Evolutionary conservation across 495 filamentous ascomycete species (phyloP), one percentile per base, ranked within the genome.

Genomic region (Tuber aestivum): DNA sequence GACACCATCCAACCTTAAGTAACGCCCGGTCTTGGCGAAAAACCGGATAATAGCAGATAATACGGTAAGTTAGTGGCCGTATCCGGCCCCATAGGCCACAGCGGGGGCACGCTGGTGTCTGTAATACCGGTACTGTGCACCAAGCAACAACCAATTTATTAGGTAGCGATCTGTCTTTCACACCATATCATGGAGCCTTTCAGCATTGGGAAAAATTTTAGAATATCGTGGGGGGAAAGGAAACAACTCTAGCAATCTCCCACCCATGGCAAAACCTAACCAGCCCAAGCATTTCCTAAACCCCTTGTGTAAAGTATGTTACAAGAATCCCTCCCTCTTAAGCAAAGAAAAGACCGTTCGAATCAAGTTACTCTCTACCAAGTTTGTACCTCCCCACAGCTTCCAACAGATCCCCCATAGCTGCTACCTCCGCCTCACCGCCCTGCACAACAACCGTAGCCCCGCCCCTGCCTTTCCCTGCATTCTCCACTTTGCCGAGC

Each of bases 381-480:
- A 82, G 56, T 69, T 69, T 16, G 41, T 61, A 77, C 41, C 41
- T 76, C 38, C 56, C 41, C 18, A 80, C 77, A 41, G 50, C 44
- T 8, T 56, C 69, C 71, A 74, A 61, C 20, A 82, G 27, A 73
- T 81, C 77, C 35, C 82, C 79, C 70, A 80, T 88, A 76, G 85
- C 83, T 48, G 78, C 84, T 71, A 87, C 88, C 27, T 87, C 87
- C 40, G 88, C 85, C 68, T 87, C 85, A 70, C 88, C 87, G 84
- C 97, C 94, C 86, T 97, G 95, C 83, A 98, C 79, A 70, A 98
- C 94, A 65, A 98, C 93, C 0, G 95, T 98, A n/a, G 95, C 94
- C 69, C 93, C 91, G 41, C 95, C 95, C 75, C 89, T 95, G 21
- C 95, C 95, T 32, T 86, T 81, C 16, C 95, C 95, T 2, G 83